Conservation (phyloP, 2,329 filamentous ascomycete species). For the Paraphaeosphaeria minitans region DNA sequence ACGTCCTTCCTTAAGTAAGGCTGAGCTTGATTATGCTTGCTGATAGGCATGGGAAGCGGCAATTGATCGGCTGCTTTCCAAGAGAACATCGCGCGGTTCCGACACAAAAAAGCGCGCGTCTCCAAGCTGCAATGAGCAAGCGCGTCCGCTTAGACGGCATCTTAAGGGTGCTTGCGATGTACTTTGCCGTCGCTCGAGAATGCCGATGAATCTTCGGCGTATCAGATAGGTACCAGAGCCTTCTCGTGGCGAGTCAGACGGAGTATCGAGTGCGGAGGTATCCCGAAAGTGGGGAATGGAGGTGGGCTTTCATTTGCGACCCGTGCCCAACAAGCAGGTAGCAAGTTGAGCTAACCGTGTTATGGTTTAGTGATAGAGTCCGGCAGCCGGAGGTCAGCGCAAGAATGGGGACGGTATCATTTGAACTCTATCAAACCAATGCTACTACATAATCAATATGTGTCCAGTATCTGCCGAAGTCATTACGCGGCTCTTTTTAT, state of each 20-base stretch:
- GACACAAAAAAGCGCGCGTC: not conserved
- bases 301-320: not conserved
- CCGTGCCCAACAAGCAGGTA: not conserved
- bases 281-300: not conserved
- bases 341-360: not conserved
- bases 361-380: not conserved
- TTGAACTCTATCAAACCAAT: not conserved
- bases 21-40: not conserved
- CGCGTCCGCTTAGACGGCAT: not conserved
- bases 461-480: not conserved
- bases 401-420: not conserved
- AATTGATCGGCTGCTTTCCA: not conserved
- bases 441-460: conserved; percentile 1
- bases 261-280: not conserved
- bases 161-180: not conserved
- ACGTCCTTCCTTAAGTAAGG: not conserved
- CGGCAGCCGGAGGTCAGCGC: conserved; percentile 3
- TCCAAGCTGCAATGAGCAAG: not conserved
- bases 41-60: not conserved
- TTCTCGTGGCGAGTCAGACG: not conserved
- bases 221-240: not conserved
- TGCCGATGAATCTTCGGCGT: conserved; percentile 1
- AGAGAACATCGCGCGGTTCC: not conserved
- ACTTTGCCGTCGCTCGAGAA: not conserved
- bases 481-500: not conserved